Evolutionary conservation across 768 basidiomycete genomes (phyloP).

Genomic region (Termitomyces sp.): DNA sequence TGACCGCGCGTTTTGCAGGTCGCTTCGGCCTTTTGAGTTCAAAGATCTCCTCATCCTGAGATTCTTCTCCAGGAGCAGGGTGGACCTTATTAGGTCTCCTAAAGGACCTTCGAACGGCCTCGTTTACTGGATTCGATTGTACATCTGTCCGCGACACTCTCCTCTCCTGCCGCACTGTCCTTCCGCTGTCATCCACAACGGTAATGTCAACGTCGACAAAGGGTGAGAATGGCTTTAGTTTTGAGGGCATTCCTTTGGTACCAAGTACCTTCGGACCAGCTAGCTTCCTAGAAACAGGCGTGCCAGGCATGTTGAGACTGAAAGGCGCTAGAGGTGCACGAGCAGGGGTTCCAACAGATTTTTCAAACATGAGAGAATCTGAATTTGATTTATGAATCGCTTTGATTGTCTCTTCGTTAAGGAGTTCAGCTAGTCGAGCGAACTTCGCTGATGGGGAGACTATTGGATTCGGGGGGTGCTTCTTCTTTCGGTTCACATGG

Average conservation of each 20-base stretch:
- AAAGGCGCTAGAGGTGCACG: slow-evolving; percentile 27
- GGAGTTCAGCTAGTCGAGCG: slow-evolving; percentile 24
- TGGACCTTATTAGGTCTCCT: background rate
- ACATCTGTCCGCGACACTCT: slow-evolving; percentile 46
- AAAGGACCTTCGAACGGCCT: background rate
- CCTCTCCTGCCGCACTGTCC: slow-evolving; percentile 52
- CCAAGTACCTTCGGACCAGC: slow-evolving; percentile 17
- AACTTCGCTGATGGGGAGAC: slow-evolving; percentile 27
- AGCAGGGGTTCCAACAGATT: slow-evolving; percentile 17
- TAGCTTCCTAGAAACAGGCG: slow-evolving; percentile 25
- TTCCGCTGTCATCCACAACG: slow-evolving; percentile 56
- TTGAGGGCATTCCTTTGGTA: slow-evolving; percentile 23
- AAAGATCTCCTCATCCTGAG: slow-evolving; percentile 16
- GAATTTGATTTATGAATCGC: slow-evolving; percentile 9
- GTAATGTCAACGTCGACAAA: slow-evolving; percentile 63
- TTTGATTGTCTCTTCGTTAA: slow-evolving; percentile 15
- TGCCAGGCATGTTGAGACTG: slow-evolving; percentile 25
- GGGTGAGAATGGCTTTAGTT: slow-evolving; percentile 35
- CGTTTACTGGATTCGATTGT: slow-evolving; percentile 26
- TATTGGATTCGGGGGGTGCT: slow-evolving; percentile 27
- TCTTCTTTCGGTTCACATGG: slow-evolving; percentile 36
- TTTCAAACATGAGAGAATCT: slow-evolving; percentile 10
- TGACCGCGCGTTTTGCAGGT: slow-evolving; percentile 18
- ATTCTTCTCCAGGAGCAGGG: slow-evolving; percentile 1
- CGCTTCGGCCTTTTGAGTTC: slow-evolving; percentile 20